phyloP scores from a whole-genome alignment of 2,329 filamentous ascomycete species.

The Pseudonectria buxi region DNA sequence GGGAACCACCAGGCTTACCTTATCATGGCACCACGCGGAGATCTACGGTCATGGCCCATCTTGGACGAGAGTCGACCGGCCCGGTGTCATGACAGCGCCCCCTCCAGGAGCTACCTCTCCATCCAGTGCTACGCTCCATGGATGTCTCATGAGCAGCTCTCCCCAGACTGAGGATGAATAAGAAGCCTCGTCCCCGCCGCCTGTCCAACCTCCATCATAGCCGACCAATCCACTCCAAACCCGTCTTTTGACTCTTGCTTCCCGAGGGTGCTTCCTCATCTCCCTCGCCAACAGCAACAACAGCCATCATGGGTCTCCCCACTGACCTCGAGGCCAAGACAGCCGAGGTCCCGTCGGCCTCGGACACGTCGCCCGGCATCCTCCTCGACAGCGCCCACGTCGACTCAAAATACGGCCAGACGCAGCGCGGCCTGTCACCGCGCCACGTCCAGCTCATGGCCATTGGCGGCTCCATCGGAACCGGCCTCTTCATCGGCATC shows the following conservation, averaged over 20 bases:
- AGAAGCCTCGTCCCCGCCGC: too few relatives aligned
- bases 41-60: too few relatives aligned
- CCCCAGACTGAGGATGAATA: too few relatives aligned
- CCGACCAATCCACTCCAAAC: too few relatives aligned
- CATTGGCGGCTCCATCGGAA: conserved; percentile 41
- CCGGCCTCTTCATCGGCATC: conserved; percentile 39
- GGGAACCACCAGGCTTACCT: too few relatives aligned
- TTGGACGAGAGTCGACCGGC: background rate
- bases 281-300: background rate
- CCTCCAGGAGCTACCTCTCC: too few relatives aligned
- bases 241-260: too few relatives aligned
- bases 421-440: conserved; percentile 27
- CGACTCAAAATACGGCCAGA: conserved; percentile 25
- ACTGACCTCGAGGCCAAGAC: conserved; percentile 19
- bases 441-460: conserved; percentile 45
- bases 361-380: conserved; percentile 20
- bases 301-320: conserved; percentile 17
- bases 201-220: too few relatives aligned
- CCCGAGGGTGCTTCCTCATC: too few relatives aligned
- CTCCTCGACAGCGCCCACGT: conserved; percentile 19
- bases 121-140: too few relatives aligned
- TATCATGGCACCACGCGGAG: too few relatives aligned
- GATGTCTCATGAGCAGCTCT: too few relatives aligned
- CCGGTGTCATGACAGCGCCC: background rate
- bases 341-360: conserved; percentile 17